Evolutionary conservation across 345 rosid species (phyloP), one percentile per base, ranked within the genome.

Genomic region (Lepidium africanum): DNA sequence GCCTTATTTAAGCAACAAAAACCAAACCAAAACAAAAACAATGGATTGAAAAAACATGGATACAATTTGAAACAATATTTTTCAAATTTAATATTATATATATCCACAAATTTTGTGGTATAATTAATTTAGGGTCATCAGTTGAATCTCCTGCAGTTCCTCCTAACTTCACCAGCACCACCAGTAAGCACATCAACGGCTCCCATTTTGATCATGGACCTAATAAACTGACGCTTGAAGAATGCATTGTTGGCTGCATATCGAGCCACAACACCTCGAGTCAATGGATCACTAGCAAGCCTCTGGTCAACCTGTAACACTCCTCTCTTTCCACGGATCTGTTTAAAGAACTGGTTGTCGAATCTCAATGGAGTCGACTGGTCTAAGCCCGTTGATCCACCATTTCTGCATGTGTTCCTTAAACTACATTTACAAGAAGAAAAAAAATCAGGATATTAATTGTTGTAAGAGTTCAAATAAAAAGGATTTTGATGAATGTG

Each of bases 131-230:
- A 60, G 40, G 12, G 8, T 45, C 45, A 25, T 62, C 48, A 63
- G 68, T 82, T 86, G 46, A 78, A 65, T 19, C 81, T 80, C 65
- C 87, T 77, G 63, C 93, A 92, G 63, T 88, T 82, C 1, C 73
- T 78, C 32, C 96, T 79, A 40, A 90, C 79, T 66, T 92, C 83
- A 13, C 98, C 96, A 1, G 80, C 64, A 1, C 14, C 56, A n/a
- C 90, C 96, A 0, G 85, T 82, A 61, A 86, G 67, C n/a, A 87
- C 91, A 17, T 72, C 81, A 32, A 86, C 41, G 9, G 77, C 80
- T 7, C 91, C 89, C 96, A 92, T 86, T 75, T 92, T 92, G 35
- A 79, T 76, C 90, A 90, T 90, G 2, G 96, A 76, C 13, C 78
- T 69, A 7, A 71, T 85, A 30, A 92, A 90, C 61, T 81, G 70